Percentiles rank a stretch among this genome's conserved stretches.
Conservation (phyloP, 2,329 filamentous ascomycete genomes). For the Dactylonectria estremocensis region DNA sequence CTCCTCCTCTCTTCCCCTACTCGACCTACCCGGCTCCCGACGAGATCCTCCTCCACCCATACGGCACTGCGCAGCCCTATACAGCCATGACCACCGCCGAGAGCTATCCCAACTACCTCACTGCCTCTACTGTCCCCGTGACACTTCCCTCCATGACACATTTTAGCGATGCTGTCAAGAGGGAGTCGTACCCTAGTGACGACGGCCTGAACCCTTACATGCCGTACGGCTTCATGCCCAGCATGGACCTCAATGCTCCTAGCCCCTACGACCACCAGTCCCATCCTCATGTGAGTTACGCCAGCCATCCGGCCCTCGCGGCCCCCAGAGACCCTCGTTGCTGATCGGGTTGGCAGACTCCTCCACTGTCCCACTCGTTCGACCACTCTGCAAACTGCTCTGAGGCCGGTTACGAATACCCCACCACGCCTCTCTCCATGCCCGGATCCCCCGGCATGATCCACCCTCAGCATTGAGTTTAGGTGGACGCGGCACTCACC, state of each 20-base stretch:
- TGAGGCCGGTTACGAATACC: constrained; percentile 75
- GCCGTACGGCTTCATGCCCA: constrained; percentile 76
- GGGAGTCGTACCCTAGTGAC: constrained; percentile 72
- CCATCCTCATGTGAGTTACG: constrained; percentile 81
- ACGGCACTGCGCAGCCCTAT: constrained; percentile 69
- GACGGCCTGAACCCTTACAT: constrained; percentile 76
- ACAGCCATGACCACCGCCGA: constrained; percentile 66
- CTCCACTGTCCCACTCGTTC: constrained; percentile 82
- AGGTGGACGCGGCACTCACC: constrained; percentile 6
- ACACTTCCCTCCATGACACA: constrained; percentile 77
- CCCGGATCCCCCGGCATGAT: constrained; percentile 75
- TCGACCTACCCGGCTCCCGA: constrained; percentile 78
- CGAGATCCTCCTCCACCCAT: constrained; percentile 73
- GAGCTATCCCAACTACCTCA: constrained; percentile 70
- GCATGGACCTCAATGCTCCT: constrained; percentile 73
- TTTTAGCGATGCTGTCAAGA: constrained; percentile 77
- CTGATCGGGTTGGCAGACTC: constrained; percentile 76
- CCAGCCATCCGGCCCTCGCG: constrained; percentile 57
- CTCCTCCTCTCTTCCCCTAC: constrained; percentile 79
- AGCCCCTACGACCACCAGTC: constrained; percentile 77
- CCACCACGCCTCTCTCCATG: constrained; percentile 81
- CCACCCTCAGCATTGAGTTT: constrained; percentile 39
- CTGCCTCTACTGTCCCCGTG: constrained; percentile 66
- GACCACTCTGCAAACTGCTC: constrained; percentile 77
- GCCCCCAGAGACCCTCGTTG: constrained; percentile 59